phyloP scores from a whole-genome alignment of 2,329 filamentous ascomycete genomes.

The Xylaria sp. region DNA sequence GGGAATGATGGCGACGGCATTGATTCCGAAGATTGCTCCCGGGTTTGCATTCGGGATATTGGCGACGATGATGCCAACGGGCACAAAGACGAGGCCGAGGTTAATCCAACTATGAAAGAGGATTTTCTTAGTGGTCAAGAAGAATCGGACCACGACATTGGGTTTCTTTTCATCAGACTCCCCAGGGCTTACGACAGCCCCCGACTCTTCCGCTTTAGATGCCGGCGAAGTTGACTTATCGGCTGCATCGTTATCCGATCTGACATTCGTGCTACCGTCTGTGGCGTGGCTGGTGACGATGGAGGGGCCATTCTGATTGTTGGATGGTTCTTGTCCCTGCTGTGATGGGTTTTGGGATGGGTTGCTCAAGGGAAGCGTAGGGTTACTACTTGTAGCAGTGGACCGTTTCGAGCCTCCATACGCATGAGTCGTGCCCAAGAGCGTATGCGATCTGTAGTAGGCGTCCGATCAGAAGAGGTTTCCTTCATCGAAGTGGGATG shows the following conservation, averaged over 20 bases:
- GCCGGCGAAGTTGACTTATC: constrained; percentile 45
- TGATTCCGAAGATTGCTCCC: constrained; percentile 73
- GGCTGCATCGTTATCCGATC: constrained; percentile 40
- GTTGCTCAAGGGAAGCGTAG: constrained; percentile 49
- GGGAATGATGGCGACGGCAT: constrained; percentile 76
- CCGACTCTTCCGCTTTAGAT: constrained; percentile 58
- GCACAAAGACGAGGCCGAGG: constrained; percentile 76
- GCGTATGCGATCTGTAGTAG: constrained; percentile 62
- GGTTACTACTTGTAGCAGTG: constrained; percentile 45
- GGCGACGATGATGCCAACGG: constrained; percentile 73
- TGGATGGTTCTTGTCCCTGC: constrained; percentile 32
- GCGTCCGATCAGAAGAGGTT: constrained; percentile 56
- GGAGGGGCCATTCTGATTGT: constrained; percentile 31
- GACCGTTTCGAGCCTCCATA: constrained; percentile 57
- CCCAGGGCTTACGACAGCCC: constrained; percentile 59
- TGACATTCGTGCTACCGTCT: constrained; percentile 30
- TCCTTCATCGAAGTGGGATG: constrained; percentile 63
- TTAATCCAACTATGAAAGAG: constrained; percentile 80
- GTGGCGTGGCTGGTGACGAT: constrained; percentile 35
- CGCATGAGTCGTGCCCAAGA: constrained; percentile 60
- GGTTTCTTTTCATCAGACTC: constrained; percentile 38
- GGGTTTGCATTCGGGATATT: constrained; percentile 58
- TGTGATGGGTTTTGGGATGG: constrained; percentile 32
- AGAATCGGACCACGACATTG: constrained; percentile 44
- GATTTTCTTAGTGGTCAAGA: constrained; percentile 62